Evolutionary conservation across 768 basidiomycete genomes (phyloP), one percentile per base, ranked within the genome.

Genomic region (Naganishia vaughanmartiniae): DNA sequence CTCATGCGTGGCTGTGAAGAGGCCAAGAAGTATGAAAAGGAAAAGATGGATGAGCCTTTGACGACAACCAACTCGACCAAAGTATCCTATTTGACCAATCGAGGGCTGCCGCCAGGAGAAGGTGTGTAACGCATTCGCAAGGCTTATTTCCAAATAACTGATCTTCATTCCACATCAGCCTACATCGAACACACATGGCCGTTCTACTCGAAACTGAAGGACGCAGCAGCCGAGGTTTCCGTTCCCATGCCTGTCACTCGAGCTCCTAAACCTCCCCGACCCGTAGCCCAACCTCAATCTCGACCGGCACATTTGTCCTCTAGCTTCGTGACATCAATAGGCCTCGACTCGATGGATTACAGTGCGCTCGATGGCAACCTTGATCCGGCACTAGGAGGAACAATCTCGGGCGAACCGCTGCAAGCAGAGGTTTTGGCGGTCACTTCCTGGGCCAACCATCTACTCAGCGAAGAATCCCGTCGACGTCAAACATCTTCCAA

Each of bases 361-460:
- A 42, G 42, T n/a, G 39, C 36, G 4, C 39, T 63, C 21, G 60
- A 63, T 30, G 42, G 42, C 14, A 42, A 36, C 12, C 60, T 63
- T 19, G 60, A 63, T 45, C 60, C 60, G 42, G 60, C 60, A 28
- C 26, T 63, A 6, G 42, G 36, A 12, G 60, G 57, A 33, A 1
- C 36, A 4, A 6, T 36, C 24, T 58, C 36, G 34, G 33, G 14
- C 4, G 60, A 63, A 30, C 60, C 60, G 36, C 46, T 42, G 12
- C 39, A 42, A 26, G 39, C 60, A 26, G 60, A 63, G 2, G 60
- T 63, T 14, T n/a, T 63, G 24, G 60, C 60, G 2, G 60, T 63
- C 60, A 63, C 60, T 2, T 63, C 60, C 17, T 63, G 60, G 60
- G 60, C 60, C n/a, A 63, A 63, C 24, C 60, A 63, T 9, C 26